Conservation (phyloP, 768 basidiomycete species). For the Polyporus arcularius region DNA sequence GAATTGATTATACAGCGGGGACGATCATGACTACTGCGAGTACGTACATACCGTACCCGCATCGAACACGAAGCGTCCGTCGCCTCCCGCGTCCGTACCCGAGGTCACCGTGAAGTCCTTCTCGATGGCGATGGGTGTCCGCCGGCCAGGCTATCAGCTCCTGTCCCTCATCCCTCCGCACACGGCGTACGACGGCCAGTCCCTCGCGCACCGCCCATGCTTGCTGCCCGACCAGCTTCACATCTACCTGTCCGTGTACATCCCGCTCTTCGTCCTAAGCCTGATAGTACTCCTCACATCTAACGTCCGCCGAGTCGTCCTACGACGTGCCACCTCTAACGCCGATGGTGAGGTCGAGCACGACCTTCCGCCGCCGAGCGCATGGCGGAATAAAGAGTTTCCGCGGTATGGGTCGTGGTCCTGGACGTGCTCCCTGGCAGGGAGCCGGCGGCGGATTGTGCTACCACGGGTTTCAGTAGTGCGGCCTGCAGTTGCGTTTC, state of each 20-base stretch:
- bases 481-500: neutral
- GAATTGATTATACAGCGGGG: constrained; percentile 54
- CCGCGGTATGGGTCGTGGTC: constrained; percentile 9
- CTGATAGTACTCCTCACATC: constrained; percentile 45
- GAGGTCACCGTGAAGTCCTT: constrained; percentile 91
- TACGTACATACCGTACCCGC: constrained; percentile 48
- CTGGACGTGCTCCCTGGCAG: constrained; percentile 2
- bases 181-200: constrained; percentile 33
- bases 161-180: constrained; percentile 61
- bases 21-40: constrained; percentile 96
- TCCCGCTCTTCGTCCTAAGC: constrained; percentile 66
- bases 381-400: constrained; percentile 19
- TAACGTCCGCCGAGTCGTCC: constrained; percentile 26
- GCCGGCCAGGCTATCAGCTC: constrained; percentile 85
- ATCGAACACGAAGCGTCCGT: constrained; percentile 12
- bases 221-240: constrained; percentile 81
- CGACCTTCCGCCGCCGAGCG: constrained; percentile 24
- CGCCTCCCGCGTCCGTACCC: constrained; percentile 37
- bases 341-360: constrained; percentile 16
- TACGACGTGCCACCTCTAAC: neutral
- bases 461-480: neutral
- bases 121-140: constrained; percentile 87
- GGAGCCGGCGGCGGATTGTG: constrained; percentile 1
- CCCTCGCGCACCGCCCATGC: constrained; percentile 64
- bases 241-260: constrained; percentile 74